Evolutionary conservation across 495 filamentous ascomycete genomes (phyloP).

Genomic region (Astrocystis sublimbata): DNA sequence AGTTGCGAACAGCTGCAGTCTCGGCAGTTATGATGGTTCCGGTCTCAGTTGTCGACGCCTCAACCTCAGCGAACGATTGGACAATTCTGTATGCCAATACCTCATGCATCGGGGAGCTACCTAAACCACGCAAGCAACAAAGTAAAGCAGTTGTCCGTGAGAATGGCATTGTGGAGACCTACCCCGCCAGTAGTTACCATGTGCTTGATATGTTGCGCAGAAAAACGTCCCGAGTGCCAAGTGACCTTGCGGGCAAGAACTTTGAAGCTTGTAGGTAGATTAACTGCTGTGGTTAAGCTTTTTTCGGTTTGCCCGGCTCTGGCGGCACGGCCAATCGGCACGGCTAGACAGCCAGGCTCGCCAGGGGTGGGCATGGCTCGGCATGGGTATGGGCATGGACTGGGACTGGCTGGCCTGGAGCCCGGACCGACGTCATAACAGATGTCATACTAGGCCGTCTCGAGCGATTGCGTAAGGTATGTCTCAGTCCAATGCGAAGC

Average conservation of each 20-base stretch:
- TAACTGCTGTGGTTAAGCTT: not conserved
- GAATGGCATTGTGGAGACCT: not conserved
- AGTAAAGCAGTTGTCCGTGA: too few relatives aligned
- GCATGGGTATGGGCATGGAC: too few relatives aligned
- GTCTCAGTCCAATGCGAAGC: not conserved
- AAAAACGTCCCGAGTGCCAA: not conserved
- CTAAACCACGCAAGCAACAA: too few relatives aligned
- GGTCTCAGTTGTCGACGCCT: not conserved
- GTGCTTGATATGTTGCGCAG: too few relatives aligned
- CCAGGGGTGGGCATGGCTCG: not conserved
- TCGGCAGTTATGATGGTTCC: not conserved
- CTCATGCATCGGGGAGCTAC: not conserved
- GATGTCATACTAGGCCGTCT: constrained; percentile 6
- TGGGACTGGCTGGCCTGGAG: too few relatives aligned
- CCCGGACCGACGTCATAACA: not conserved
- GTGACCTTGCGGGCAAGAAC: not conserved
- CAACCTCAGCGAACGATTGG: not conserved
- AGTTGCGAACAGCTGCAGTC: too few relatives aligned
- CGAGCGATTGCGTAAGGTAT: not conserved
- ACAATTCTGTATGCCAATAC: not conserved
- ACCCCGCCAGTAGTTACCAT: not conserved
- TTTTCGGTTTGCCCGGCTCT: not conserved
- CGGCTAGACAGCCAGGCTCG: too few relatives aligned
- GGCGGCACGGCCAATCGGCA: not conserved
- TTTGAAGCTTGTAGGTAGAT: too few relatives aligned